Conservation (phyloP, 2,329 filamentous ascomycete species). For the Blumeria hordei region DNA sequence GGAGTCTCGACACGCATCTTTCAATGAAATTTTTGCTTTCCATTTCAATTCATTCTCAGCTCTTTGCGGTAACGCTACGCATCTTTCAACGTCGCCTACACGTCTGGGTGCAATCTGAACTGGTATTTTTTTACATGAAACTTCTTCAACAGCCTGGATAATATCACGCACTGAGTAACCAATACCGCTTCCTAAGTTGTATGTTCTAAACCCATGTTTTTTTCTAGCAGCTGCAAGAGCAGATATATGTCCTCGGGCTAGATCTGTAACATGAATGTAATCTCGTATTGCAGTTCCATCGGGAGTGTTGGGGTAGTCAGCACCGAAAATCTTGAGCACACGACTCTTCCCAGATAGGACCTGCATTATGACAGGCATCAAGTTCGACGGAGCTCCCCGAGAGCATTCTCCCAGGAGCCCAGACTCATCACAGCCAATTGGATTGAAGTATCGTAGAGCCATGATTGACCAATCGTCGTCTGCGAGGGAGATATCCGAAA, state of each 20-base stretch:
- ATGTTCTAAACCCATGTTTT: conserved; percentile 18
- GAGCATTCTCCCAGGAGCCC: conserved; percentile 41
- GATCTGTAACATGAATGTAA: conserved; percentile 42
- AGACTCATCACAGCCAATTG: conserved; percentile 38
- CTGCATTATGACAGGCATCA: conserved; percentile 38
- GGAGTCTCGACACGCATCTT: conserved; percentile 9
- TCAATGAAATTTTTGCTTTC: conserved; percentile 13
- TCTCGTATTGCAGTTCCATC: conserved; percentile 43
- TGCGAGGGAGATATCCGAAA: conserved; percentile 33
- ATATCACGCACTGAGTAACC: conserved; percentile 23
- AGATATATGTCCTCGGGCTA: conserved; percentile 38
- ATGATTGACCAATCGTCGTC: conserved; percentile 38
- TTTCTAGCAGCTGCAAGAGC: conserved; percentile 19
- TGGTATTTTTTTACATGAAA: conserved; percentile 17
- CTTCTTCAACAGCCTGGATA: conserved; percentile 18
- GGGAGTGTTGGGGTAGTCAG: conserved; percentile 33
- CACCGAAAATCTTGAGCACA: conserved; percentile 35
- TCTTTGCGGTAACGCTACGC: conserved; percentile 19
- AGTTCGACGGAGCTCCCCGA: conserved; percentile 33
- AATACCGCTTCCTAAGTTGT: conserved; percentile 23
- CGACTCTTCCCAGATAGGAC: conserved; percentile 30
- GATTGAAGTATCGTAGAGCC: conserved; percentile 43
- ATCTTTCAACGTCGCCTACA: conserved; percentile 21
- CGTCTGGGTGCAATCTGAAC: conserved; percentile 17
- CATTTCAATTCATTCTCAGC: conserved; percentile 21